These are phyloP conservation scores for Fraxinus baroniana DNA, from an alignment of 305 asterid genomes.

Conservation along the genomic window DNA sequence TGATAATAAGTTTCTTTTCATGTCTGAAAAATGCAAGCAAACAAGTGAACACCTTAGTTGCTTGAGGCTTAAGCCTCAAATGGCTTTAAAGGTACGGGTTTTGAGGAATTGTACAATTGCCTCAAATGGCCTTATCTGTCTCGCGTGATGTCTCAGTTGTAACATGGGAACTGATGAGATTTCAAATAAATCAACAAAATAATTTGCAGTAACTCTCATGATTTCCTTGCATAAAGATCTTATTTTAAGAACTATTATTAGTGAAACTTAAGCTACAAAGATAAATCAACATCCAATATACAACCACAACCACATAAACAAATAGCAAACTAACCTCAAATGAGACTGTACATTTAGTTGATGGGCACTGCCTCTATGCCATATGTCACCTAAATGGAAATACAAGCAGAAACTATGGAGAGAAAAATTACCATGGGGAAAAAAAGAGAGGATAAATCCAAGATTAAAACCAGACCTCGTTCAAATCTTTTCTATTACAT, in stretches of 20 bases:
- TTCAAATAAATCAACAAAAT: neutral
- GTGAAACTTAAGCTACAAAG: neutral
- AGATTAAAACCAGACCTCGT: slow-evolving; percentile 46
- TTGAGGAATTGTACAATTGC: neutral
- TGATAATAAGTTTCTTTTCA: neutral
- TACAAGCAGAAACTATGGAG: neutral
- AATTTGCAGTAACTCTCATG: neutral
- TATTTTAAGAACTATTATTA: neutral
- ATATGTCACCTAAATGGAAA: slow-evolving; percentile 10
- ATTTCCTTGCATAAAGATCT: neutral
- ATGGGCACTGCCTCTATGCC: slow-evolving; percentile 15
- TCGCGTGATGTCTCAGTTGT: neutral
- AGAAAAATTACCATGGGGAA: neutral
- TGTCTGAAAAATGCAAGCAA: neutral
- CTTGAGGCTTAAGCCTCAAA: neutral
- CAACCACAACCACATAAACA: neutral
- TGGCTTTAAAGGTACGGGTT: neutral
- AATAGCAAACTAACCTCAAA: slow-evolving; percentile 30
- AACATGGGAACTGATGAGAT: neutral
- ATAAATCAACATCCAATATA: neutral
- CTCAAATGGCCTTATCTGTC: neutral
- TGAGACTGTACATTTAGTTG: slow-evolving; percentile 29
- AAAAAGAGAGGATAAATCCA: slow-evolving; percentile 12
- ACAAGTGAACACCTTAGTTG: neutral
- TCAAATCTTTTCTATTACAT: slow-evolving; percentile 24